Conservation (phyloP, 495 filamentous ascomycete species). For the Aspergillus egyptiacus region DNA sequence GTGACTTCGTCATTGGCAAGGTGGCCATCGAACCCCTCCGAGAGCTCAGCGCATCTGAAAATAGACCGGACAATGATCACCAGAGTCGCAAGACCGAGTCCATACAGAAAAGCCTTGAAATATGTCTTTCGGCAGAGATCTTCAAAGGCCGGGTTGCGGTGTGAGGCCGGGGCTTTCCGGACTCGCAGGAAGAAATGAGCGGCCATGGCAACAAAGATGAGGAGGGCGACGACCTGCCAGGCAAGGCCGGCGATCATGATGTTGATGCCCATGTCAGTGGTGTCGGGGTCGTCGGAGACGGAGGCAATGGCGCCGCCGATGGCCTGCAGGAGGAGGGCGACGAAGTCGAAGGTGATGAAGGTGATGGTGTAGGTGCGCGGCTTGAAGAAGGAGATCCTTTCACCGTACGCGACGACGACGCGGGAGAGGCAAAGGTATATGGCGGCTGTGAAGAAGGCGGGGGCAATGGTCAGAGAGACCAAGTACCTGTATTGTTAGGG, state of each 20-base stretch:
- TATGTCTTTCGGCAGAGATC: not conserved
- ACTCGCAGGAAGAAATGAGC: conserved; percentile 45
- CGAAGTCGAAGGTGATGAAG: conserved; percentile 50
- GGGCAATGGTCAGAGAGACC: conserved; percentile 49
- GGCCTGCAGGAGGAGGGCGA: conserved; percentile 51
- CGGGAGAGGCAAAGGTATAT: conserved; percentile 54
- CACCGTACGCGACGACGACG: conserved; percentile 46
- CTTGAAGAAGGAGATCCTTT: conserved; percentile 40
- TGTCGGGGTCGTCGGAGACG: conserved; percentile 31
- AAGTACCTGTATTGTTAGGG: conserved; percentile 31
- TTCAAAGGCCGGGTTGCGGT: conserved; percentile 6
- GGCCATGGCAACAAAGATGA: conserved; percentile 46
- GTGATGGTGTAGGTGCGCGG: conserved; percentile 48
- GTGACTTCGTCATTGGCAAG: conserved; percentile 54
- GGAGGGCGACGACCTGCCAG: conserved; percentile 50
- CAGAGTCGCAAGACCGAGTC: conserved; percentile 46
- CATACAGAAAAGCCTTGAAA: conserved; percentile 11
- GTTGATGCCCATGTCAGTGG: conserved; percentile 34
- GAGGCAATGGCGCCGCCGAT: conserved; percentile 50
- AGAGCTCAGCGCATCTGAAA: conserved; percentile 61
- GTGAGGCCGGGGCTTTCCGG: conserved; percentile 8
- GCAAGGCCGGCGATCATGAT: conserved; percentile 52
- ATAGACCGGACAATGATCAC: conserved; percentile 57
- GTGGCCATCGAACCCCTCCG: conserved; percentile 49
- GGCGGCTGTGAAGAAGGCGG: conserved; percentile 51